Conservation (phyloP, 805 yeast genomes). For the Zygosaccharomyces rouxii region DNA sequence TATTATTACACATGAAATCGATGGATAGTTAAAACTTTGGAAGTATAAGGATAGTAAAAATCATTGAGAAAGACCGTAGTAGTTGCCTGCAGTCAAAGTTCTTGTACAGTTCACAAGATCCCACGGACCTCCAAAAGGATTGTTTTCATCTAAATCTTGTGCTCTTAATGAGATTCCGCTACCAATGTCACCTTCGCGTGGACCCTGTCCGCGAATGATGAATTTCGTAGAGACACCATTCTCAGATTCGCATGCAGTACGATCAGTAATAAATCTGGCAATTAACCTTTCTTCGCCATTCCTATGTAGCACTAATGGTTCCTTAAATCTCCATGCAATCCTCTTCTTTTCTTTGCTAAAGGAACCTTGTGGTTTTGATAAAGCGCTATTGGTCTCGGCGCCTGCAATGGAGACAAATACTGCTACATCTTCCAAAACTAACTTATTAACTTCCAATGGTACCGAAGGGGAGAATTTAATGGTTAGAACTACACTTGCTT, state of each 20-base stretch:
- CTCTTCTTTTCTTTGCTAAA: conserved; percentile 82
- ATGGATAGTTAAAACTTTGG: neutral
- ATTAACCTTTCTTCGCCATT: conserved; percentile 61
- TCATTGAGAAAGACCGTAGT: conserved; percentile 31
- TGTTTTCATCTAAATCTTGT: conserved; percentile 36
- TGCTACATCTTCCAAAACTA: conserved; percentile 35
- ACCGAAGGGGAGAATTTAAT: conserved; percentile 40
- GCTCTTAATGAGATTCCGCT: conserved; percentile 40
- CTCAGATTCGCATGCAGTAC: conserved; percentile 64
- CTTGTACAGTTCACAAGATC: conserved; percentile 31
- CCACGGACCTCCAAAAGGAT: conserved; percentile 41
- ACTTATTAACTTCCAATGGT: conserved; percentile 33
- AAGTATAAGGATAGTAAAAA: neutral
- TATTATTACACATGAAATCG: conserved; percentile 4
- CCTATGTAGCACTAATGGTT: conserved; percentile 38
- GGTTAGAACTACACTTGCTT: conserved; percentile 79
- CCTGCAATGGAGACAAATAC: conserved; percentile 56
- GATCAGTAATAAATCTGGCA: conserved; percentile 80
- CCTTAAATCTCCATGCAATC: conserved; percentile 74
- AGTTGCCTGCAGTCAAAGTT: conserved; percentile 38
- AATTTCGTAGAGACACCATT: conserved; percentile 72
- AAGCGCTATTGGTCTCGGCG: conserved; percentile 64
- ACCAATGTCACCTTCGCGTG: conserved; percentile 41
- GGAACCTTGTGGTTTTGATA: conserved; percentile 88
- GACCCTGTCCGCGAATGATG: conserved; percentile 35